Base-by-base conservation (phyloP, 164 flowering plant genomes). In the Cinnamomum chago region DNA sequence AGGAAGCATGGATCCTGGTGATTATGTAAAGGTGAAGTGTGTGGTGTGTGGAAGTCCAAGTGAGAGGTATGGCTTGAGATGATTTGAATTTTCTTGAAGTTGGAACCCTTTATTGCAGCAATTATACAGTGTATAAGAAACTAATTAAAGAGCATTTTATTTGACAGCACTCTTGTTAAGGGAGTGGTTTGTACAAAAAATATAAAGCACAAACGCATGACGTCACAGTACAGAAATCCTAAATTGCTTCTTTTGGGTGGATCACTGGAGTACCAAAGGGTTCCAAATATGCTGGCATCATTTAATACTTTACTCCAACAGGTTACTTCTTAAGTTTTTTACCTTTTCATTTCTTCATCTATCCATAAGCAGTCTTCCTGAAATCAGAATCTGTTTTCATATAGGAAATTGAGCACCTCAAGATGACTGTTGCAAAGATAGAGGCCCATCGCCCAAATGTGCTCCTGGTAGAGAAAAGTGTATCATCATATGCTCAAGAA, bases 101-200 rank as follows among this genome's bases (percentile, higher is more conserved):
- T 20, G 22, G 64, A 69, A 65, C n/a, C 71, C 50, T 69, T 72
- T 64, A 51, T 27, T 71, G n/a, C 17, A 28, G 33, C 69, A 15
- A 20, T 55, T 11, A 18, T 30, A 28, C 7, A 55, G 12, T 58
- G 6, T 67, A 22, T 25, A 52, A 2, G 30, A 24, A 22, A 68
- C 70, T 80, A 50, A 76, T 23, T n/a, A 9, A 3, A 24, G 62
- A 2, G 2, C 35, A 27, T 70, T 73, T 50, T n/a, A 35, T 74
- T 62, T 66, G 78, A 82, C 96, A 96, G 99, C 83, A 77, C 85
- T 72, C 83, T 94, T 47, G 70, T 96, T 25, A 96, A 87, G 83
- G 99, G 99, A 73, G 87, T 96, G 65, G 98, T 94, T 75, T 96
- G 98, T 85, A 92, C 97, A 73, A 96, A 92, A 80, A 94, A 96